These are phyloP conservation scores for Cryptosporidium felis DNA, from an alignment of 169 alveolate species.

Conservation along the genomic window DNA sequence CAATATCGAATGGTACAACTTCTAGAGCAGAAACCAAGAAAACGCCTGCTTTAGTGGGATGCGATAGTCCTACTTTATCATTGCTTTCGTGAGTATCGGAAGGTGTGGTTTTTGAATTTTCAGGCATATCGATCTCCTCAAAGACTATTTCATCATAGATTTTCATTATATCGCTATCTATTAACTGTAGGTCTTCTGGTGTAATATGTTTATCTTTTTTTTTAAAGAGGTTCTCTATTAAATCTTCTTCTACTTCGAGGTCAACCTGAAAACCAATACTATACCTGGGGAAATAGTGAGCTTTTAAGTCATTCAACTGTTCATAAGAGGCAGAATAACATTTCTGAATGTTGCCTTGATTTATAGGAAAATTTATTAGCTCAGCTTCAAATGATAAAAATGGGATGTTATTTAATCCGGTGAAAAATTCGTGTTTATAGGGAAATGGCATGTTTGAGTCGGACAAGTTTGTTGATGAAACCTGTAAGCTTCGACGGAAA, in stretches of 20 bases:
- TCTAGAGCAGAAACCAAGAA: slow-evolving; percentile 6
- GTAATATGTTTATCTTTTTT: neutral
- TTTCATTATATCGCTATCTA: slow-evolving; percentile 18
- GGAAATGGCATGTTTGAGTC: slow-evolving; percentile 62
- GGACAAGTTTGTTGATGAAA: slow-evolving; percentile 14
- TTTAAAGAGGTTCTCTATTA: neutral
- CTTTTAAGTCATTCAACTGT: neutral
- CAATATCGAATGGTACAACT: slow-evolving; percentile 21
- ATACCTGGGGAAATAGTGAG: slow-evolving; percentile 20
- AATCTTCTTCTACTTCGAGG: neutral
- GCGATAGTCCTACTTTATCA: slow-evolving; percentile 6
- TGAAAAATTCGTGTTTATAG: slow-evolving; percentile 52
- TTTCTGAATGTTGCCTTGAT: slow-evolving; percentile 19
- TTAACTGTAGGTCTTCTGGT: slow-evolving; percentile 1
- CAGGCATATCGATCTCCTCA: neutral
- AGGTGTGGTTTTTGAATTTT: neutral
- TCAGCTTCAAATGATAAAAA: slow-evolving; percentile 50
- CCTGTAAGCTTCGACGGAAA: slow-evolving; percentile 9
- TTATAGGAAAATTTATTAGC: slow-evolving; percentile 28
- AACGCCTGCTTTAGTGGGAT: slow-evolving; percentile 43
- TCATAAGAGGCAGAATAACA: slow-evolving; percentile 10
- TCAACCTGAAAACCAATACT: slow-evolving; percentile 5
- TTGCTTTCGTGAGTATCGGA: neutral
- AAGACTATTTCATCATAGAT: neutral
- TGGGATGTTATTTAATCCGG: slow-evolving; percentile 38